phyloP scores from a whole-genome alignment of 2,329 filamentous ascomycete genomes.

The Thyridium curvatum region DNA sequence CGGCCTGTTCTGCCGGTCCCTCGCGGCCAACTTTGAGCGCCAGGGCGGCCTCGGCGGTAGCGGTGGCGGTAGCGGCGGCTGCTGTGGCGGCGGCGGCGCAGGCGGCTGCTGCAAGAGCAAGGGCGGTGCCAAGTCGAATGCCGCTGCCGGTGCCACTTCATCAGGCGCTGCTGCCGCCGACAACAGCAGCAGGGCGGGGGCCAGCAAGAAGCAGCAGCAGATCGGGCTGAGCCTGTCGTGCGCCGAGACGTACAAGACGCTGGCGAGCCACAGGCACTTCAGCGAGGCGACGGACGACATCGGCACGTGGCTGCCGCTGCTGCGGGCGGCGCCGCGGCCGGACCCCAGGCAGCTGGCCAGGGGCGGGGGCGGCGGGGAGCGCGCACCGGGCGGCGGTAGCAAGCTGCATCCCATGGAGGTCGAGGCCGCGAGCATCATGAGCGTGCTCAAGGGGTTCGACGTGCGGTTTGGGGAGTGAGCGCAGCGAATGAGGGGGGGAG shows the following conservation, averaged over 20 bases:
- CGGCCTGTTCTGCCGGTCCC: constrained; percentile 75
- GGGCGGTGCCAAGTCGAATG: constrained; percentile 10
- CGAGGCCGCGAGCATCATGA: constrained; percentile 79
- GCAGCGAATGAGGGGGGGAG: constrained; percentile 14
- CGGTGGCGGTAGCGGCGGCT: constrained; percentile 28
- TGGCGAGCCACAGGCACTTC: constrained; percentile 72
- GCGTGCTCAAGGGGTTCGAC: constrained; percentile 76
- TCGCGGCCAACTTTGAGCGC: constrained; percentile 59
- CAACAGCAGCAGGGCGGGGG: constrained; percentile 5
- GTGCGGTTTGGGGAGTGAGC: constrained; percentile 57
- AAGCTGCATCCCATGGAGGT: constrained; percentile 62
- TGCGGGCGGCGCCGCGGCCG: constrained; percentile 50
- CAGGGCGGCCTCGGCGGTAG: constrained; percentile 15
- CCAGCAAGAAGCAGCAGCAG: constrained; percentile 18
- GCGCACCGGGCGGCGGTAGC: constrained; percentile 24
- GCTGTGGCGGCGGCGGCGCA: constrained; percentile 58
- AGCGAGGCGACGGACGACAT: constrained; percentile 68
- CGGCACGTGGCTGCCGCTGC: constrained; percentile 67
- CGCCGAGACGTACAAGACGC: constrained; percentile 72
- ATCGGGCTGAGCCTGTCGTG: constrained; percentile 59
- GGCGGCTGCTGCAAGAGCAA: constrained; percentile 60
- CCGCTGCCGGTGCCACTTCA: constrained; percentile 9
- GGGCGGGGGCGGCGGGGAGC: constrained; percentile 7
- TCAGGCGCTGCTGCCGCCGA: constrained; percentile 12
- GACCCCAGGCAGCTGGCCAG: constrained; percentile 22